Percentiles rank a stretch among this genome's conserved stretches.
Evolutionary conservation across 1,139 yeast species (phyloP).

Genomic region (Pichia sp.): DNA sequence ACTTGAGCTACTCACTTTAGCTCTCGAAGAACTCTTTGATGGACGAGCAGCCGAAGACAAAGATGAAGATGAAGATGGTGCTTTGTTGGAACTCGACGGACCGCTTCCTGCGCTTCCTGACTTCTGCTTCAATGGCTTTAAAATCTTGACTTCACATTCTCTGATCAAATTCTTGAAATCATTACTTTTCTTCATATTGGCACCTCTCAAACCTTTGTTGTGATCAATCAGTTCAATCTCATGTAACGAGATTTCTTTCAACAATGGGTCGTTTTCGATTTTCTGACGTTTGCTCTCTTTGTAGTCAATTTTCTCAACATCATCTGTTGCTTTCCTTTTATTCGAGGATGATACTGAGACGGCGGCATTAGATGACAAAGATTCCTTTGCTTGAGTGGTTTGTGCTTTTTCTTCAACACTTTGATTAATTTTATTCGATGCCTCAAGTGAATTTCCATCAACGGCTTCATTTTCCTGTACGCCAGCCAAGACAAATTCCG

Average conservation of each 20-base stretch:
- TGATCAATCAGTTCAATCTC: slow-evolving; percentile 73
- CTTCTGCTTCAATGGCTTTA: slow-evolving; percentile 9
- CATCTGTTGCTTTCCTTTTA: slow-evolving; percentile 1
- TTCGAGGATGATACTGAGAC: not conserved
- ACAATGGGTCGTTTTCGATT: slow-evolving; percentile 44
- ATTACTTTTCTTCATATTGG: slow-evolving; percentile 39
- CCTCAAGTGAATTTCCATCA: not conserved
- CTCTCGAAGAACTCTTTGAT: too few species aligned
- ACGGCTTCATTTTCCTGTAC: slow-evolving; percentile 11
- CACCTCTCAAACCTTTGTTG: slow-evolving; percentile 72
- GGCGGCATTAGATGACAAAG: too few species aligned
- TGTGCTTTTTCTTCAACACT: not conserved
- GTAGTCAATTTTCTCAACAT: slow-evolving; percentile 15
- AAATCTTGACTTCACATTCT: slow-evolving; percentile 59
- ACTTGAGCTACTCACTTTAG: too few species aligned
- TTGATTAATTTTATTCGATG: slow-evolving; percentile 5
- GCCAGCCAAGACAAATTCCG: slow-evolving; percentile 35
- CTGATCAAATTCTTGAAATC: slow-evolving; percentile 69
- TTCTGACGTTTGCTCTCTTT: slow-evolving; percentile 15
- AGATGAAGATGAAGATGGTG: slow-evolving; percentile 5
- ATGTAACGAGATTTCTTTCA: slow-evolving; percentile 43
- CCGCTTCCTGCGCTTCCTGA: not conserved
- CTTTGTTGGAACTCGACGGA: not conserved
- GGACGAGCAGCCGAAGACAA: not conserved
- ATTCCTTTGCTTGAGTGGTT: too few species aligned